phyloP scores from a whole-genome alignment of 169 alveolate genomes.

The Perkinsus chesapeaki region DNA sequence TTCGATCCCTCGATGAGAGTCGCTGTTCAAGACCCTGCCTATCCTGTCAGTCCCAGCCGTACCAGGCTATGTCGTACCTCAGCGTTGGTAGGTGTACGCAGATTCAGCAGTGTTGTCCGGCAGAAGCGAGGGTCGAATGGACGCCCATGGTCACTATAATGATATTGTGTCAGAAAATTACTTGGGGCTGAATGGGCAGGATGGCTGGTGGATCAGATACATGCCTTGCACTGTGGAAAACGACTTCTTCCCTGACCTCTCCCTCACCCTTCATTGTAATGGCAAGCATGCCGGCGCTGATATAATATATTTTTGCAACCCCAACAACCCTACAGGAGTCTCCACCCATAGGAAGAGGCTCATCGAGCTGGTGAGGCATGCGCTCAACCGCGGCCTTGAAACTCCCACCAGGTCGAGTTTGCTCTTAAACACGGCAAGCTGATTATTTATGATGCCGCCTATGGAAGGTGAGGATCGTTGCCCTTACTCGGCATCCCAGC shows the following conservation, averaged over 20 bases:
- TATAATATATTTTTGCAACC: not conserved
- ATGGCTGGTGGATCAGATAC: not conserved
- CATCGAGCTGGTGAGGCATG: not conserved
- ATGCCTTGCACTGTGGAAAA: not conserved
- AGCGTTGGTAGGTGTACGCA: not conserved
- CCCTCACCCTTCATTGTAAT: not conserved
- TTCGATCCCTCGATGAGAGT: not conserved
- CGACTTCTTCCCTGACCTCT: not conserved
- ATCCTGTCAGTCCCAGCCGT: not conserved
- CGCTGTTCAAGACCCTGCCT: not conserved
- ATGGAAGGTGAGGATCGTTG: not conserved
- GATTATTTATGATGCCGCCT: not conserved
- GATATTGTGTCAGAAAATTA: not conserved
- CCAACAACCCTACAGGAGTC: not conserved
- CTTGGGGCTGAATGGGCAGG: not conserved
- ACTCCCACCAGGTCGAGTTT: not conserved
- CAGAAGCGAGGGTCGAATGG: not conserved
- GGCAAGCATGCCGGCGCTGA: not conserved
- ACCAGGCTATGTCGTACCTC: not conserved
- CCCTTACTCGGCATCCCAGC: not conserved
- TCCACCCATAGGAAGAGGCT: not conserved
- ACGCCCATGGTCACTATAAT: not conserved
- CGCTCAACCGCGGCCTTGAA: not conserved
- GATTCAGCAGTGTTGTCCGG: not conserved
- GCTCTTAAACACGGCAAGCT: not conserved